phyloP scores from a whole-genome alignment of 2,329 filamentous ascomycete species.

The Apiospora kogelbergensis region DNA sequence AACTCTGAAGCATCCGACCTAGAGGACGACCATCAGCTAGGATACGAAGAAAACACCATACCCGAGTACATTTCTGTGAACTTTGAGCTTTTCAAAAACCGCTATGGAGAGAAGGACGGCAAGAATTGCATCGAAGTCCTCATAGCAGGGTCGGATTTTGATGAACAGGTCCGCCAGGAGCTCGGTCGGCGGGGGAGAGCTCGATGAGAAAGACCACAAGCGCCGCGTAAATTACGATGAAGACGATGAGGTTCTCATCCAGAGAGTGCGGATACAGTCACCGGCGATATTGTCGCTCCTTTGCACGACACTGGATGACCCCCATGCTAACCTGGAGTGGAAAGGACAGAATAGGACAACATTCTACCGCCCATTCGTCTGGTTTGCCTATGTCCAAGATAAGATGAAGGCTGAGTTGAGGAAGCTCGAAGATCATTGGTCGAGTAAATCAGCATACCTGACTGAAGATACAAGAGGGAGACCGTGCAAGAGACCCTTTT shows the following conservation, averaged over 20 bases:
- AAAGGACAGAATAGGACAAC: neutral
- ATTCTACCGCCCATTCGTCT: neutral
- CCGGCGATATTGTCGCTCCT: neutral
- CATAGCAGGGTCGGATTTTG: neutral
- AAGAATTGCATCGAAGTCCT: neutral
- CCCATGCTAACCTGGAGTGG: neutral
- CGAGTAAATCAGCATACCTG: neutral
- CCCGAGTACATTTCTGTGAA: neutral
- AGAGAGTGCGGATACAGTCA: neutral
- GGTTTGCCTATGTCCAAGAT: neutral
- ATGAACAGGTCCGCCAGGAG: neutral
- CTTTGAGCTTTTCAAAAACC: neutral
- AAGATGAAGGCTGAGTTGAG: neutral
- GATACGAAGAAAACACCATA: neutral
- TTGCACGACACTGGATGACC: neutral
- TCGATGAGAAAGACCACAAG: neutral
- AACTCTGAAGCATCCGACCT: neutral
- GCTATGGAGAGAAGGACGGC: neutral
- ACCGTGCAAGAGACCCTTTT: neutral
- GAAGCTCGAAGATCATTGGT: neutral
- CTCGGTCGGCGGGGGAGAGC: neutral
- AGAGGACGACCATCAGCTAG: neutral
- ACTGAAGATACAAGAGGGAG: neutral
- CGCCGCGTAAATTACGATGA: neutral
- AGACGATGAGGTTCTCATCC: neutral